Percentiles rank a stretch among this genome's conserved stretches.
Conservation (phyloP, 1,139 yeast species). For the Saccharomyces hybrid region DNA sequence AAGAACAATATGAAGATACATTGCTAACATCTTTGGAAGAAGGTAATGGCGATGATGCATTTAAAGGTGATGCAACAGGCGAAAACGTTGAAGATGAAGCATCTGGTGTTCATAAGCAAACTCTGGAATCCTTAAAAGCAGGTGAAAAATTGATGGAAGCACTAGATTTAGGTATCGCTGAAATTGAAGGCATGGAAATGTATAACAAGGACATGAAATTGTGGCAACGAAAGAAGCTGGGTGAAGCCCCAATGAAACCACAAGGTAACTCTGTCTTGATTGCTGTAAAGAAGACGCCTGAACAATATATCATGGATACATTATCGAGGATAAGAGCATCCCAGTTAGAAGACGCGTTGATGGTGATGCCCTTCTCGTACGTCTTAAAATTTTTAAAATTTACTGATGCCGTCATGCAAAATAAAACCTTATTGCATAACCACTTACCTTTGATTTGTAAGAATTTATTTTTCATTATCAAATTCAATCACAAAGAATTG, state of each 20-base stretch:
- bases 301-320: constrained; percentile 68
- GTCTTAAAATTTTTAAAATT: constrained; percentile 63
- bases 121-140: constrained; percentile 85
- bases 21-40: constrained; percentile 63
- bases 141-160: constrained; percentile 94
- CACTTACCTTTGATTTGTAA: constrained; percentile 60
- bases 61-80: constrained; percentile 32
- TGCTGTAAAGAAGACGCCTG: constrained; percentile 67
- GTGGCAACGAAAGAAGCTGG: constrained; percentile 38
- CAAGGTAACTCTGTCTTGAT: constrained; percentile 60
- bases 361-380: constrained; percentile 85
- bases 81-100: constrained; percentile 48
- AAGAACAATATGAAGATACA: constrained; percentile 77
- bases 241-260: constrained; percentile 49
- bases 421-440: constrained; percentile 39
- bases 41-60: constrained; percentile 42
- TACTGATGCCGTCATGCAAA: constrained; percentile 66
- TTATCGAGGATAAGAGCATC: constrained; percentile 65
- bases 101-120: constrained; percentile 68
- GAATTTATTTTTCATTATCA: constrained; percentile 64
- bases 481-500: constrained; percentile 69
- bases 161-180: constrained; percentile 70
- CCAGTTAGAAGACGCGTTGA: constrained; percentile 84
- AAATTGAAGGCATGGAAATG: constrained; percentile 51
- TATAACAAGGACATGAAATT: constrained; percentile 36